Evolutionary conservation across 768 basidiomycete genomes (phyloP).

Genomic region (Chalciporus sphaerocephalus): DNA sequence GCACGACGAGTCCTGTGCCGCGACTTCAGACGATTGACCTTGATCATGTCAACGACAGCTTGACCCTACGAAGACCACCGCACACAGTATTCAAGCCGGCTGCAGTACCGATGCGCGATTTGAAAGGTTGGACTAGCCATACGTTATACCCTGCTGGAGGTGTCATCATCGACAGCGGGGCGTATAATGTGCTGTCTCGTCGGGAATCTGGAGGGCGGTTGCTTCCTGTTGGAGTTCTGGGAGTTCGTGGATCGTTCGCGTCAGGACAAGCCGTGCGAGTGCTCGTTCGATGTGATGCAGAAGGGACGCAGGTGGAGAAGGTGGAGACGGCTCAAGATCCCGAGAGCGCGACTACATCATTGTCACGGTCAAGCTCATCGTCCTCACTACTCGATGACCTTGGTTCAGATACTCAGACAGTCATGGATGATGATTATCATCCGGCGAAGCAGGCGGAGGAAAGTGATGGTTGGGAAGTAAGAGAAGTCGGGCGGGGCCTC

Average conservation of each 20-base stretch:
- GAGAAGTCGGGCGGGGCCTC: slow-evolving; percentile 90
- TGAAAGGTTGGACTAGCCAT: slow-evolving; percentile 97
- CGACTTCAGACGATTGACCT: slow-evolving; percentile 23
- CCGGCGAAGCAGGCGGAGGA: slow-evolving; percentile 32
- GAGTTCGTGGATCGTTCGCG: slow-evolving; percentile 85
- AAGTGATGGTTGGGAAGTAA: slow-evolving; percentile 59
- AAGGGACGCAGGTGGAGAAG: slow-evolving; percentile 22
- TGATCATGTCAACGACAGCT: slow-evolving; percentile 19
- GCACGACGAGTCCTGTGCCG: slow-evolving; percentile 23
- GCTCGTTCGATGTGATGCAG: slow-evolving; percentile 46
- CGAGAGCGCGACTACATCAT: slow-evolving; percentile 27
- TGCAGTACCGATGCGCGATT: slow-evolving; percentile 65
- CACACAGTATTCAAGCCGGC: slow-evolving; percentile 89
- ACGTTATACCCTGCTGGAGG: slow-evolving; percentile 86
- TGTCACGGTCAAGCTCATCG: slow-evolving; percentile 39
- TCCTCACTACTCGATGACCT: slow-evolving; percentile 29
- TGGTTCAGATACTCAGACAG: slow-evolving; percentile 18
- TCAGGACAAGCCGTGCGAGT: slow-evolving; percentile 92
- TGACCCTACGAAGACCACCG: slow-evolving; percentile 50
- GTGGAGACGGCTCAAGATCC: slow-evolving; percentile 21
- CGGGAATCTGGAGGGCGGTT: slow-evolving; percentile 87
- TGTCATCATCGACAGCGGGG: slow-evolving; percentile 85
- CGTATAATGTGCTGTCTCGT: slow-evolving; percentile 78
- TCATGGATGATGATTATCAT: slow-evolving; percentile 32
- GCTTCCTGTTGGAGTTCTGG: slow-evolving; percentile 87